Base-by-base conservation (phyloP, 257 asterid species). In the Thymus mandschuricus region DNA sequence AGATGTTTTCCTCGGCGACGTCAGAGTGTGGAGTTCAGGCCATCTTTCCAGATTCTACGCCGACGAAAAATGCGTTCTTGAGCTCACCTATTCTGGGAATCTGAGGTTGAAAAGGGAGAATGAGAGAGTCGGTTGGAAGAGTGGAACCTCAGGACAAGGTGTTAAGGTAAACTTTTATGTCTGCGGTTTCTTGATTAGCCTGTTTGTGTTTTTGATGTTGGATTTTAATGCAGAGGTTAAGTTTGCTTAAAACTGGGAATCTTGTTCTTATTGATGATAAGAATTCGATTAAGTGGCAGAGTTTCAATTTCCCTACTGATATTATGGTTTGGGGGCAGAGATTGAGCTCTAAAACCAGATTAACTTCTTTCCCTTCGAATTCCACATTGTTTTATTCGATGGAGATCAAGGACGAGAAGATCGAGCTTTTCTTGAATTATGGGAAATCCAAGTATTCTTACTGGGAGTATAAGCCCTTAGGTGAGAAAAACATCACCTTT, bases 261-360 rank as follows among this genome's bases (percentile, higher is more conserved):
- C 87, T 90, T 10, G 96, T 88, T 12, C 82, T 92, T 52, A 90
- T 84, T 21, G 98, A 92, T 83, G 84, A 83, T 30, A 50, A 63
- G 66, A 77, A 83, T 81, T 68, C 70, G 54, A 90, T 90, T 51
- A 90, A 88, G 79, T 92, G 97, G 98, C 97, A 92, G 67, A 92
- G 85, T 66, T 92, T 92, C 93, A 92, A 92, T 86, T 90, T 88
- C 46, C 98, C 98, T 2, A 88, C 98, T 11, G 88, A 92, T 52
- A 44, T 77, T 15, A 92, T 92, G 95, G 85, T 92, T 1, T 90
- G 95, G 97, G 97, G 97, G 6, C 98, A 92, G 66, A 83, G 95
- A 63, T 78, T 92, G 49, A 92, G 98, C 74, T 86, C 96, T 7
- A 83, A 73, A 75, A 92, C 98, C 57, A 81, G 93, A 71, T 66